Evolutionary conservation across 345 rosid species (phyloP).

Genomic region (Salix purpurea): DNA sequence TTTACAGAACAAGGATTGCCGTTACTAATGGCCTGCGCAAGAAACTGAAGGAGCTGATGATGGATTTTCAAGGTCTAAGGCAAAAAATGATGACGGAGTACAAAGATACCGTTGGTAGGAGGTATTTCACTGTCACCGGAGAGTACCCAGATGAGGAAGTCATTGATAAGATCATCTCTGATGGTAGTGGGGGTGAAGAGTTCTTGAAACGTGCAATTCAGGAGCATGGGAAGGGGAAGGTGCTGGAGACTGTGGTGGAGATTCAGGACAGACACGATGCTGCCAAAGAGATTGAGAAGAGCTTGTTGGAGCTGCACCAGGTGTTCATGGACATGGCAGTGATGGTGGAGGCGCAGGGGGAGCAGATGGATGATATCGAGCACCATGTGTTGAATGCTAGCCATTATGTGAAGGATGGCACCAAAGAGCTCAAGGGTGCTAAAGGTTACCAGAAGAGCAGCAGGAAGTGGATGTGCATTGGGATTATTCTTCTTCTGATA

Average conservation of each 20-base stretch:
- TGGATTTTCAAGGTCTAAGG: slow-evolving; percentile 88
- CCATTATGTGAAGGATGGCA: slow-evolving; percentile 75
- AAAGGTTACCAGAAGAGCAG: slow-evolving; percentile 65
- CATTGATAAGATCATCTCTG: slow-evolving; percentile 75
- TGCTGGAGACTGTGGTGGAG: slow-evolving; percentile 84
- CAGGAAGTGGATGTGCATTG: slow-evolving; percentile 81
- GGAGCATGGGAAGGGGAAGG: slow-evolving; percentile 92
- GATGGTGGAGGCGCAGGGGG: slow-evolving; percentile 91
- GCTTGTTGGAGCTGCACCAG: slow-evolving; percentile 86
- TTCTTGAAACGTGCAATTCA: slow-evolving; percentile 63
- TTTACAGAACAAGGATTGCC: slow-evolving; percentile 70
- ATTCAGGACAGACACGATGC: slow-evolving; percentile 88
- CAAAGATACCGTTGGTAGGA: slow-evolving; percentile 79
- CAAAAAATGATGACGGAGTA: slow-evolving; percentile 91
- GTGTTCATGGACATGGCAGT: slow-evolving; percentile 94
- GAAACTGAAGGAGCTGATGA: slow-evolving; percentile 83
- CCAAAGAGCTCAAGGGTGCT: slow-evolving; percentile 65
- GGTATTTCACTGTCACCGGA: slow-evolving; percentile 90
- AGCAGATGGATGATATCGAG: slow-evolving; percentile 90
- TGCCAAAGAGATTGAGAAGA: slow-evolving; percentile 90
- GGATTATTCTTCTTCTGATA: slow-evolving; percentile 56
- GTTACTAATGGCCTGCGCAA: slow-evolving; percentile 79
- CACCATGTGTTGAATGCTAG: slow-evolving; percentile 81
- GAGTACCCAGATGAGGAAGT: slow-evolving; percentile 74
- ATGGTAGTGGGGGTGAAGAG: slow-evolving; percentile 70